phyloP scores from a whole-genome alignment of 1,284 basidiomycete species.

The Cryptococcus sp. region DNA sequence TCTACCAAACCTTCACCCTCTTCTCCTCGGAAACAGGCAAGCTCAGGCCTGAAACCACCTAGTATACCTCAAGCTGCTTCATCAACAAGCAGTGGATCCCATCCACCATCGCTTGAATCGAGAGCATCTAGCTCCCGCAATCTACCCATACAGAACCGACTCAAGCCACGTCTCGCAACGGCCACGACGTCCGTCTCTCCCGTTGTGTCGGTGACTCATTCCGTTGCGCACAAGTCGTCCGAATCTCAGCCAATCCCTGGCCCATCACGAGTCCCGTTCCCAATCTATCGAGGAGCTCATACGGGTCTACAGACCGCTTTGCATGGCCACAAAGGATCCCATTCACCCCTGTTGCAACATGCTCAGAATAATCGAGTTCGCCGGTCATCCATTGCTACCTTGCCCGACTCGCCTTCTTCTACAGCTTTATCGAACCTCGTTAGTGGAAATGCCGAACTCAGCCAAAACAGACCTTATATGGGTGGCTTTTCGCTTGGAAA shows the following conservation, averaged over 20 bases:
- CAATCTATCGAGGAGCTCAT: not conserved
- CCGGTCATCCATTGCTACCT: slow-evolving; percentile 38
- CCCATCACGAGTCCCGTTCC: not conserved
- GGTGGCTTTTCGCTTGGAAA: slow-evolving; percentile 44
- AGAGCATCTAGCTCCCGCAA: not conserved
- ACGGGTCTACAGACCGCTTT: slow-evolving; percentile 4
- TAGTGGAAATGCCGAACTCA: slow-evolving; percentile 36
- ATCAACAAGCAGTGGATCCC: not conserved
- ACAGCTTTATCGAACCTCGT: slow-evolving; percentile 42
- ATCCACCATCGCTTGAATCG: not conserved
- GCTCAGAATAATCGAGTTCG: slow-evolving; percentile 22
- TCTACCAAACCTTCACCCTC: not conserved
- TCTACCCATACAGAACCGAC: not conserved
- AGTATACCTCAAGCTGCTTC: not conserved
- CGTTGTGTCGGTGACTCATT: not conserved
- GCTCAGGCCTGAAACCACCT: not conserved
- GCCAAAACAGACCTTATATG: slow-evolving; percentile 38
- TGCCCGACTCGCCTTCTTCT: slow-evolving; percentile 44
- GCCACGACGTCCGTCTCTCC: not conserved
- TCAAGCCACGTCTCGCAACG: not conserved
- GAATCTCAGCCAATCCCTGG: not conserved
- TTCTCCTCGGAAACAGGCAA: slow-evolving; percentile 1
- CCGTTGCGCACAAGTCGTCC: slow-evolving; percentile 1
- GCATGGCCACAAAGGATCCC: slow-evolving; percentile 1
- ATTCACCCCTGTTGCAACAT: slow-evolving; percentile 12